Conservation (phyloP, 2,329 filamentous ascomycete species). For the Scedosporium aurantiacum region DNA sequence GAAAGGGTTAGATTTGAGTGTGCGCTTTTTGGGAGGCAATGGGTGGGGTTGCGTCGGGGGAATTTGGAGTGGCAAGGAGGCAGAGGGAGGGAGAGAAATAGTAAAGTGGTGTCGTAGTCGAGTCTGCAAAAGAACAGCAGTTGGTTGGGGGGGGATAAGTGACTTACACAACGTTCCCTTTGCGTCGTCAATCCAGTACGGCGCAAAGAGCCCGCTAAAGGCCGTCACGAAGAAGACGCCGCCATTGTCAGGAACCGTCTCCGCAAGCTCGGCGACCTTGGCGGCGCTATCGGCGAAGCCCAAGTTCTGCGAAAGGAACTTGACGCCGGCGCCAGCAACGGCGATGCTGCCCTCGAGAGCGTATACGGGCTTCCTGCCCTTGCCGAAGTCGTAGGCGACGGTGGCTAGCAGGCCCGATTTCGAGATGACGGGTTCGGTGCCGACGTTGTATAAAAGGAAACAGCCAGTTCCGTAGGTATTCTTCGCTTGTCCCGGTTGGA, state of each 20-base stretch:
- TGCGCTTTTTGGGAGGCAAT: not conserved
- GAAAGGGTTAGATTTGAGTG: not conserved
- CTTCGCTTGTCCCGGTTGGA: constrained; percentile 72
- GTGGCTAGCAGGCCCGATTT: constrained; percentile 75
- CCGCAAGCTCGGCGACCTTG: constrained; percentile 39
- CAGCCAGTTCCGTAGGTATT: constrained; percentile 88
- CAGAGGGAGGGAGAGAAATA: not conserved
- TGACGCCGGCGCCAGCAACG: constrained; percentile 70
- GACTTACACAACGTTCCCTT: constrained; percentile 72
- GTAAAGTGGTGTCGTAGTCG: not conserved
- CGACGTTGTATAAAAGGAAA: constrained; percentile 83
- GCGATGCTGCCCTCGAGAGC: constrained; percentile 77
- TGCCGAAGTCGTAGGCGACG: constrained; percentile 71
- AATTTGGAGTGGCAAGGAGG: too few species aligned
- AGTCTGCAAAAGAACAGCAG: not conserved
- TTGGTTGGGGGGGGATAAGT: not conserved
- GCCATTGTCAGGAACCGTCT: constrained; percentile 57
- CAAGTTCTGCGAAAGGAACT: constrained; percentile 58
- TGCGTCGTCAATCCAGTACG: constrained; percentile 91
- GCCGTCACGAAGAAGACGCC: constrained; percentile 82
- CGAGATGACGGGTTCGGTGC: constrained; percentile 74
- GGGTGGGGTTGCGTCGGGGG: too few species aligned
- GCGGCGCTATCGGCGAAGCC: constrained; percentile 43
- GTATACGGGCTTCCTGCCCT: constrained; percentile 52
- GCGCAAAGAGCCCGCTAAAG: constrained; percentile 82